Evolutionary conservation across 2,329 filamentous ascomycete genomes (phyloP).

Genomic region (Colletotrichum eremochloae): DNA sequence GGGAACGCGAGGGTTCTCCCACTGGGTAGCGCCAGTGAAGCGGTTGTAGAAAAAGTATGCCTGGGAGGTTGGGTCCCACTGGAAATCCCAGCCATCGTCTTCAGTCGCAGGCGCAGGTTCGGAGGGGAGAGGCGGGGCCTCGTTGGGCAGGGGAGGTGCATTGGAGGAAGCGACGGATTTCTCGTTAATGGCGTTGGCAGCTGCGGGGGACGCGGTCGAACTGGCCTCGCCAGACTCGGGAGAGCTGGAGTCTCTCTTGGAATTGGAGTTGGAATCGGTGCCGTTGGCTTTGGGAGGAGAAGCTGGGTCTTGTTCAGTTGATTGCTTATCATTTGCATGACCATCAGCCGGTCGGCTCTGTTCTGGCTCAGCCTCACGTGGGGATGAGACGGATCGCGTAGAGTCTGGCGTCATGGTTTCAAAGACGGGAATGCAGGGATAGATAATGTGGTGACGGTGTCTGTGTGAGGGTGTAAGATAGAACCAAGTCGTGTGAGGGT

Average conservation of each 20-base stretch:
- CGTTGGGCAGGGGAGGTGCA: slow-evolving; percentile 54
- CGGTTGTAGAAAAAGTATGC: slow-evolving; percentile 90
- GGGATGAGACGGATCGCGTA: slow-evolving; percentile 32
- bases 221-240: slow-evolving; percentile 41
- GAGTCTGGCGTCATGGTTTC: slow-evolving; percentile 38
- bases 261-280: slow-evolving; percentile 6
- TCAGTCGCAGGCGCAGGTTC: slow-evolving; percentile 66
- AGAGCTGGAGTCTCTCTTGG: slow-evolving; percentile 32
- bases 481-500: slow-evolving; percentile 19
- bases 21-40: slow-evolving; percentile 80
- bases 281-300: slow-evolving; percentile 12
- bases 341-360: slow-evolving; percentile 22
- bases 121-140: slow-evolving; percentile 57
- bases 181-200: slow-evolving; percentile 26
- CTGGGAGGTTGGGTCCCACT: slow-evolving; percentile 78
- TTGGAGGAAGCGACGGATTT: slow-evolving; percentile 41
- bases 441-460: slow-evolving; percentile 21
- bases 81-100: slow-evolving; percentile 83
- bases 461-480: background rate
- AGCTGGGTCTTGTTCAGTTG: background rate
- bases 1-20: slow-evolving; percentile 87
- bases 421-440: slow-evolving; percentile 39
- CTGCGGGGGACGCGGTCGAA: slow-evolving; percentile 24
- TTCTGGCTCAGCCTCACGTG: slow-evolving; percentile 25
- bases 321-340: slow-evolving; percentile 13